Percentiles rank a stretch among this genome's conserved stretches.
Conservation (phyloP, 148 eudicot species). For the Persicaria maculosa region DNA sequence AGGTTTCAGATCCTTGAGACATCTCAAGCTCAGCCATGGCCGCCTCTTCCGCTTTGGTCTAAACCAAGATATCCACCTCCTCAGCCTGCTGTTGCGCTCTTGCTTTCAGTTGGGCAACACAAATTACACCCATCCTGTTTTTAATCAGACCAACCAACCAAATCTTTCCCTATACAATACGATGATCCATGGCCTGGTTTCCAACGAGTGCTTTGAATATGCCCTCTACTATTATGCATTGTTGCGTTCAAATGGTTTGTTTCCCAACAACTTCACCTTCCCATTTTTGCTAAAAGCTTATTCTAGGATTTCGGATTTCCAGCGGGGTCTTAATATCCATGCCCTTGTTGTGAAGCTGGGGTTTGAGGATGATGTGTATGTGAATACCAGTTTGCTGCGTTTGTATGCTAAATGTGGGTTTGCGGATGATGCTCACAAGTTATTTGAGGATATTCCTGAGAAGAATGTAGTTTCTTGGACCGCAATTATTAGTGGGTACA, state of each 20-base stretch:
- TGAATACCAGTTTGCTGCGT: constrained; percentile 42
- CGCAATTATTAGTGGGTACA: constrained; percentile 46
- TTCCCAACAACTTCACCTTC: constrained; percentile 40
- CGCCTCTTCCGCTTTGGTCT: constrained; percentile 37
- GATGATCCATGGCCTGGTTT: constrained; percentile 41
- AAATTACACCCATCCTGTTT: constrained; percentile 28
- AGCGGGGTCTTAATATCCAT: constrained; percentile 36
- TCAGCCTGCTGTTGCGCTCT: constrained; percentile 32
- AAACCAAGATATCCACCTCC: constrained; percentile 26
- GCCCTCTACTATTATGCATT: constrained; percentile 21
- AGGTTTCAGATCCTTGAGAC: constrained; percentile 28
- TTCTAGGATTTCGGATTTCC: constrained; percentile 24
- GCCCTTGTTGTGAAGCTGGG: constrained; percentile 37
- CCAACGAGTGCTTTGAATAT: constrained; percentile 25
- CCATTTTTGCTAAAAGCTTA: constrained; percentile 45
- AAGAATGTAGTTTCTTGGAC: constrained; percentile 42
- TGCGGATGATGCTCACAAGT: constrained; percentile 34
- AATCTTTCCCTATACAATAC: constrained; percentile 34
- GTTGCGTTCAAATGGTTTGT: constrained; percentile 30
- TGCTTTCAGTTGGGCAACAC: constrained; percentile 26
- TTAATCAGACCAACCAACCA: constrained; percentile 28
- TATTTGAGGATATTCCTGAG: constrained; percentile 48
- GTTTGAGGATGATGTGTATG: constrained; percentile 40
- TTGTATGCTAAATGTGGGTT: constrained; percentile 36
- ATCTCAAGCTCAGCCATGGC: constrained; percentile 43